These are phyloP conservation scores for Coriolopsis trogii DNA, from an alignment of 1,284 basidiomycete species.

Conservation along the genomic window DNA sequence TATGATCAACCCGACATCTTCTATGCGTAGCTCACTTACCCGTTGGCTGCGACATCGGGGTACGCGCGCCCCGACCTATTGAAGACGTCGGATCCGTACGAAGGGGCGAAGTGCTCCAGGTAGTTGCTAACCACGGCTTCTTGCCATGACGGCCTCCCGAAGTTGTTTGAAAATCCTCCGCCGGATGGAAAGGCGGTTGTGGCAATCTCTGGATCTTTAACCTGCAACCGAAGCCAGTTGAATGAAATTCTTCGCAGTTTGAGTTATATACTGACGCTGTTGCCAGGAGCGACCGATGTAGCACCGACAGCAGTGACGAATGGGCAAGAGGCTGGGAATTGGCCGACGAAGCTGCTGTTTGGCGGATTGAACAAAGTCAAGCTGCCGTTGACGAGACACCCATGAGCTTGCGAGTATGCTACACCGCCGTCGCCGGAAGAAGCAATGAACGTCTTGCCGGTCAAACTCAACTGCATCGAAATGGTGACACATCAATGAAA, in stretches of 20 bases:
- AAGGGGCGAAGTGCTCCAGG: constrained; percentile 37
- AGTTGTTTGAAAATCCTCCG: constrained; percentile 48
- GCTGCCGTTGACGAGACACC: constrained; percentile 29
- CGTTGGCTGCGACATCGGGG: constrained; percentile 48
- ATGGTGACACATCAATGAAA: not conserved
- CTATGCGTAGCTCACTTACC: constrained; percentile 23
- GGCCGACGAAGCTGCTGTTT: constrained; percentile 16
- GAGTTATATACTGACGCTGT: constrained; percentile 38
- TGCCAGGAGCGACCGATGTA: constrained; percentile 54
- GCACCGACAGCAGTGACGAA: constrained; percentile 65
- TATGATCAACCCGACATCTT: not conserved
- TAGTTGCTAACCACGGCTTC: constrained; percentile 34
- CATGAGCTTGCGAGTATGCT: constrained; percentile 32
- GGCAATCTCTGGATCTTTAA: constrained; percentile 50
- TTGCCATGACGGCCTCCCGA: constrained; percentile 42
- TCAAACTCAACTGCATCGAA: constrained; percentile 32
- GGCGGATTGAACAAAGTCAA: not conserved
- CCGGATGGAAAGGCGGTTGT: constrained; percentile 6
- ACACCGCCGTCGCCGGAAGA: constrained; percentile 25
- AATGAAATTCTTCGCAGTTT: not conserved
- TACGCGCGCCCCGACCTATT: constrained; percentile 39
- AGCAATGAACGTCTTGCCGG: constrained; percentile 20
- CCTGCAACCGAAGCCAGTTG: constrained; percentile 8
- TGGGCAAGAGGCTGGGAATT: constrained; percentile 42
- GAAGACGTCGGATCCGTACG: constrained; percentile 30